Evolutionary conservation across 805 yeast species (phyloP).

Genomic region (Priceomyces carsonii): DNA sequence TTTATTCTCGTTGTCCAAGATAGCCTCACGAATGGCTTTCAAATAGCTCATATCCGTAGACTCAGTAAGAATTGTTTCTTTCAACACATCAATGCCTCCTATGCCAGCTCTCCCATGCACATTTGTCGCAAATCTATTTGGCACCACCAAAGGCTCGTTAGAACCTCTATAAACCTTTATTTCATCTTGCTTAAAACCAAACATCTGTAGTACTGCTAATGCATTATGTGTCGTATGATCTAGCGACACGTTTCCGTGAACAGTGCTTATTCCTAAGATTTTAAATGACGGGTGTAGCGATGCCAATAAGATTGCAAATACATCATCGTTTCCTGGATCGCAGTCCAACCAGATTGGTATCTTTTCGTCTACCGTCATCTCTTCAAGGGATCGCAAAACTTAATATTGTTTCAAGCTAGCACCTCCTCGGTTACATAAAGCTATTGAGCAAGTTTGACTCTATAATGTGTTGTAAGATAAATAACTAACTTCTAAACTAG

Average conservation of each 20-base stretch:
- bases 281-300: constrained; percentile 58
- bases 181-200: constrained; percentile 38
- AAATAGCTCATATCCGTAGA: constrained; percentile 26
- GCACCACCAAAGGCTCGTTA: constrained; percentile 52
- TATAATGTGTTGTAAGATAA: not conserved
- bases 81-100: constrained; percentile 70
- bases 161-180: constrained; percentile 72
- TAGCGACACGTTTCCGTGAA: constrained; percentile 70
- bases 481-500: no score
- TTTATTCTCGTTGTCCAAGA: constrained; percentile 44
- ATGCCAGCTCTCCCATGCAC: constrained; percentile 77
- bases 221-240: constrained; percentile 70
- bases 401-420: no score
- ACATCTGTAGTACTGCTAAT: constrained; percentile 62
- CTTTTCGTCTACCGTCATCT: constrained; percentile 9
- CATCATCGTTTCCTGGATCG: constrained; percentile 92
- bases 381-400: no score
- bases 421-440: no score
- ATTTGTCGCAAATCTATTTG: constrained; percentile 54
- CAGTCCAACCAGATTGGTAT: constrained; percentile 85
- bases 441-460: no score
- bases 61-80: constrained; percentile 37
- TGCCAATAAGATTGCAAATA: constrained; percentile 69
- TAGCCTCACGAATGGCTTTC: constrained; percentile 44
- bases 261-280: constrained; percentile 70